Evolutionary conservation across 139 green algal species (phyloP).

Genomic region (Chlamydomonas applanata): DNA sequence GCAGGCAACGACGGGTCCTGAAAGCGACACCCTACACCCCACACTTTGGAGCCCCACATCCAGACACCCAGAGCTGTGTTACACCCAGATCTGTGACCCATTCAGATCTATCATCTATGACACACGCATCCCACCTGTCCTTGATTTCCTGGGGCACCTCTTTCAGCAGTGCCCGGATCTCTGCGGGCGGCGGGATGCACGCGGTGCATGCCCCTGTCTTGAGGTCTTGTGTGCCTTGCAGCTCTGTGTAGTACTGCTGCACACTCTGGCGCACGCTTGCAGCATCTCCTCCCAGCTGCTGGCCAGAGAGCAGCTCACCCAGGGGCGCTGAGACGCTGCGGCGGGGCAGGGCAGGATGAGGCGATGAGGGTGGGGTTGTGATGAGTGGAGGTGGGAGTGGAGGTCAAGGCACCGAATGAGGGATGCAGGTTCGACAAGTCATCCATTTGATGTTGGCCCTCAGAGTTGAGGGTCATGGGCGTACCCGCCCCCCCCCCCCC

Average conservation of each 20-base stretch:
- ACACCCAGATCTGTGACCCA: background rate
- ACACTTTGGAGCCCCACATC: background rate
- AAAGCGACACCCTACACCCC: background rate
- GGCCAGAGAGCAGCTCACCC: no score
- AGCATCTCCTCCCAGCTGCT: no score
- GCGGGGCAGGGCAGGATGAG: no score
- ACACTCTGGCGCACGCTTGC: background rate
- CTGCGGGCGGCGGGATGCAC: constrained; percentile 47
- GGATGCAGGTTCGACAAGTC: no score
- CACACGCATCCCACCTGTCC: constrained; percentile 8
- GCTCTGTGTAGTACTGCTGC: constrained; percentile 11
- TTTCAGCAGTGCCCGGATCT: constrained; percentile 15
- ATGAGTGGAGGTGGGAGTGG: no score
- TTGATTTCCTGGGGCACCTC: constrained; percentile 37
- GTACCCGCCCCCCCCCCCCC: no score
- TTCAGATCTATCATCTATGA: background rate
- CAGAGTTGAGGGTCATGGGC: no score
- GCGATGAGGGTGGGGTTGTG: no score
- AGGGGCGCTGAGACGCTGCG: no score
- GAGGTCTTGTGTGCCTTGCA: constrained; percentile 71
- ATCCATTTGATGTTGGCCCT: no score
- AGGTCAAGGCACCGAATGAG: no score
- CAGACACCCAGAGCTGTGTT: background rate
- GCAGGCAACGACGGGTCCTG: background rate
- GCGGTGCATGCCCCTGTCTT: constrained; percentile 88